Evolutionary conservation across 306 rosid genomes (phyloP), one percentile per base, ranked within the genome.

Genomic region (Acmispon strigosus): DNA sequence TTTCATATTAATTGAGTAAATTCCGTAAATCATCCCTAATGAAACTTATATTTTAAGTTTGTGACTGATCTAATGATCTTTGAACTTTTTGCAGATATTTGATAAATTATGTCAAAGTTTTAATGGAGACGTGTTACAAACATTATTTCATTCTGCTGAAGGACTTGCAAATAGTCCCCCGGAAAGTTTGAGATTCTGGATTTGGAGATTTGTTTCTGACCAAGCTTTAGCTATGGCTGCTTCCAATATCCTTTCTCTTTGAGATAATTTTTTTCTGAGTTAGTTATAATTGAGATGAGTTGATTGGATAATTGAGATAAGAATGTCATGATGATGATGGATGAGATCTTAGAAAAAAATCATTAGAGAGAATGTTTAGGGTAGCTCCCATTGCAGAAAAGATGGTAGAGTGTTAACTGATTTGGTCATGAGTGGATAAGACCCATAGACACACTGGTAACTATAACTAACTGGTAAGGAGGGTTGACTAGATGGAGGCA

Each of bases 61-160:
- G 60, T 67, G 10, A 45, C 75, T 71, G 74, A 78, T 85, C 66
- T 66, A 45, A 73, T 71, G 74, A 78, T 85, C 66, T 66, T 72
- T 83, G 55, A 62, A n/a, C 13, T 66, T 68, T 60, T 69, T 86
- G 70, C 91, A 94, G 99, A 94, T 94, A 86, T 94, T 94, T 86
- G 99, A 94, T 86, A 94, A 89, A 85, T 79, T 94, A 59, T 91
- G 97, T 74, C 99, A 91, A 87, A 91, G 85, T 87, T 90, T 94
- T 78, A 88, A 83, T 72, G 90, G 89, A 76, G 99, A 94, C 76
- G 97, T 94, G 39, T 70, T 94, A 87, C 95, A 89, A 86, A 89
- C 96, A 37, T 80, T 91, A 54, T 94, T 94, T 83, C 89, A 91
- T 69, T 83, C 99, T 12, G 94, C 97, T 10, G 96, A 94, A 47